Evolutionary conservation across 495 filamentous ascomycete genomes (phyloP), one percentile per base, ranked within the genome.

Genomic region (Aspergillus carlsbadensis): DNA sequence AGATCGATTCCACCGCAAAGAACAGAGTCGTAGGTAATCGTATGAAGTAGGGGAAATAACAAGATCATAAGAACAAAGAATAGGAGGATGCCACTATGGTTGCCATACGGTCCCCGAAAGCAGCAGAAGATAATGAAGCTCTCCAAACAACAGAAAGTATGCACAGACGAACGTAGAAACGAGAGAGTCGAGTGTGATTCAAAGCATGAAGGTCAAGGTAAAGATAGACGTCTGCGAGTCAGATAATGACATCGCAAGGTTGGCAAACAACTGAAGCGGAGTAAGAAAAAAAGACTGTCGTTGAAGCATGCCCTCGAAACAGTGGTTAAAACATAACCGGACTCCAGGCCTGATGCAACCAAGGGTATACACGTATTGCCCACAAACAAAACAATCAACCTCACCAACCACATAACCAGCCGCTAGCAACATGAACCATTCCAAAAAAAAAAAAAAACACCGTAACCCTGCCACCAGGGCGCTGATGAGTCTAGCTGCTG

Each of bases 321-420:
- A 51, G 40, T 26, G 50, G 46, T 39, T 29, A 48, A 57, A 58
- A 64, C 42, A 48, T 36, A 57, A 60, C 61, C 58, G 51, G 56
- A 67, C 65, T 61, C 61, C 64, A 36, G 47, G 56, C 39, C 58
- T 41, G 45, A 66, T 66, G 61, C 61, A 62, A 58, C 52, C 44
- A 48, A 51, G 50, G 49, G 48, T 59, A 61, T 57, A 55, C 45
- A 61, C 20, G 36, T 43, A 49, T 44, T 47, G 34, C 55, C 41
- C 48, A 39, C n/a, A 20, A 53, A 55, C 31, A 41, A 49, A 54
- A 45, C 35, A 47, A 60, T 44, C 53, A 53, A 52, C 54, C 56
- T 52, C 35, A 24, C 36, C 40, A 56, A 59, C 33, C 41, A 58
- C 35, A n/a, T 61, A 36, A 57, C 46, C 6, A 55, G 44, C 52